These are phyloP conservation scores for Trichoderma koningiopsis DNA, from an alignment of 2,329 filamentous ascomycete species.

Conservation along the genomic window DNA sequence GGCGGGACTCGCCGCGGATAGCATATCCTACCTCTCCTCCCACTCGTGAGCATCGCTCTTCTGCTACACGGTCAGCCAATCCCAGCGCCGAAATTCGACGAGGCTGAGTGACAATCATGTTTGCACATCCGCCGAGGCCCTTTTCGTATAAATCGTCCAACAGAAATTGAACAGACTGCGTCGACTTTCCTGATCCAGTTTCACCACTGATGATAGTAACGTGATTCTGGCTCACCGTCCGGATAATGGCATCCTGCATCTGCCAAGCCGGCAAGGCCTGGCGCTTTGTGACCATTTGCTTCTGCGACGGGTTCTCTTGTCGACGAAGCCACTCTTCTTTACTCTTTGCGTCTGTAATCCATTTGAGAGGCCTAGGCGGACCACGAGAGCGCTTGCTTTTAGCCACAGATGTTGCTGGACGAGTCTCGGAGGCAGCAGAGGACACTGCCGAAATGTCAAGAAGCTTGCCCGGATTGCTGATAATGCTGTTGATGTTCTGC, in stretches of 20 bases:
- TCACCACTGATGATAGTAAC: conserved; percentile 97
- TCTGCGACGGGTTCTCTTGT: conserved; percentile 65
- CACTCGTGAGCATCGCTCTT: conserved; percentile 79
- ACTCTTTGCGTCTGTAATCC: conserved; percentile 62
- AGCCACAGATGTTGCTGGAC: conserved; percentile 34
- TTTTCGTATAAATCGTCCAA: conserved; percentile 84
- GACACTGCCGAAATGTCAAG: conserved; percentile 81
- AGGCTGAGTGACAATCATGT: conserved; percentile 95
- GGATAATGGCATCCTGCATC: conserved; percentile 74
- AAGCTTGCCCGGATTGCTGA: conserved; percentile 80
- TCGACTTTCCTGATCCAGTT: conserved; percentile 95
- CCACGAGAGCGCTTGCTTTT: conserved; percentile 42
- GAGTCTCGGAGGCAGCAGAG: conserved; percentile 63
- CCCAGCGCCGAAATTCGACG: conserved; percentile 92
- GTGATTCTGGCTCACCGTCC: conserved; percentile 73
- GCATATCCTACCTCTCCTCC: conserved; percentile 90
- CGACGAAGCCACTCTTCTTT: conserved; percentile 69
- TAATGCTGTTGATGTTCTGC: conserved; percentile 76
- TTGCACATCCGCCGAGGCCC: conserved; percentile 73
- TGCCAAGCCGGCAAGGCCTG: conserved; percentile 84
- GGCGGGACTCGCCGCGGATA: conserved; percentile 86
- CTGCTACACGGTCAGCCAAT: conserved; percentile 89
- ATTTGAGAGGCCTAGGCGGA: conserved; percentile 63
- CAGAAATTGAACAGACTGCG: conserved; percentile 94
- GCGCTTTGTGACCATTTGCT: conserved; percentile 73